A percentile compares a stretch with the other conserved stretches of the same genome.
These are phyloP conservation scores for Colletotrichum gloeosporioides DNA, from an alignment of 2,329 filamentous ascomycete species.

Conservation along the genomic window DNA sequence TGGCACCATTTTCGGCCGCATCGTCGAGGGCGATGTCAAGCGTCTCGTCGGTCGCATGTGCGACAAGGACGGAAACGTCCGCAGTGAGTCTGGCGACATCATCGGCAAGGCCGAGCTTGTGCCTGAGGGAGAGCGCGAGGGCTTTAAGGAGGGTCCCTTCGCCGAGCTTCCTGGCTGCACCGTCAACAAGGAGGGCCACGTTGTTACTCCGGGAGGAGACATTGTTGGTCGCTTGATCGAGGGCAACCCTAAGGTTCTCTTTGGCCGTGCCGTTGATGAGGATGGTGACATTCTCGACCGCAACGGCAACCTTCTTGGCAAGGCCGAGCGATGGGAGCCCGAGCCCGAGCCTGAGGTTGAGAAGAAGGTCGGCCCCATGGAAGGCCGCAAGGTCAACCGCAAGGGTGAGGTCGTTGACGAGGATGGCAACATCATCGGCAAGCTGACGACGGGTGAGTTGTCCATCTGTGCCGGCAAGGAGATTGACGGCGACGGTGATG, in stretches of 20 bases:
- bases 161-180: conserved; percentile 69
- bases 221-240: conserved; percentile 74
- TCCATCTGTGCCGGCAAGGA: conserved; percentile 70
- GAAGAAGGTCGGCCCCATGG: conserved; percentile 56
- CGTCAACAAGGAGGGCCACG: conserved; percentile 72
- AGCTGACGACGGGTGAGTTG: conserved; percentile 71
- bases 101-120: conserved; percentile 73
- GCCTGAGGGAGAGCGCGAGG: conserved; percentile 68
- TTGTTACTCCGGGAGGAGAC: conserved; percentile 70
- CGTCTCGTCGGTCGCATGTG: conserved; percentile 72
- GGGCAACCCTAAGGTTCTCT: conserved; percentile 74
- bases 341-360: conserved; percentile 52
- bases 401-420: conserved; percentile 65
- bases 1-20: conserved; percentile 65
- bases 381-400: conserved; percentile 61
- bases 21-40: conserved; percentile 70
- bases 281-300: conserved; percentile 84
- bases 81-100: conserved; percentile 75
- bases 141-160: conserved; percentile 71
- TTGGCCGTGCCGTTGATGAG: conserved; percentile 77
- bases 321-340: conserved; percentile 63
- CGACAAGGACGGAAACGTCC: conserved; percentile 74
- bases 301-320: conserved; percentile 66
- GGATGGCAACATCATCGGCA: conserved; percentile 67
- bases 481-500: conserved; percentile 74